Evolutionary conservation across 148 eudicot genomes (phyloP).

Genomic region (Linanthus parryae): DNA sequence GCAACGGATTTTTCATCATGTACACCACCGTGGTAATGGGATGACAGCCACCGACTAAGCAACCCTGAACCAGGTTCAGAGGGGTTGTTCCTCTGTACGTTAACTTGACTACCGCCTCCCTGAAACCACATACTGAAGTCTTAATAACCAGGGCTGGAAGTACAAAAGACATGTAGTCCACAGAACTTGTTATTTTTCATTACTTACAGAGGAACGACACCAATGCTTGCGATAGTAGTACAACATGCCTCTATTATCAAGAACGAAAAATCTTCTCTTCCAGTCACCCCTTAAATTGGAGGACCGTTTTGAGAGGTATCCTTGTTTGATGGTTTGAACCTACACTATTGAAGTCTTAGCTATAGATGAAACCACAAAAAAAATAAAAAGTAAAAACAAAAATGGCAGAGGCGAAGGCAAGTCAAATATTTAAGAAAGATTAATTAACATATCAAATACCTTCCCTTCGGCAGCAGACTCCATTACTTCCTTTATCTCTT

Average conservation of each 20-base stretch:
- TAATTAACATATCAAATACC: constrained; percentile 32
- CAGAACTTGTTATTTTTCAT: constrained; percentile 1
- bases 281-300: constrained; percentile 93
- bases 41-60: constrained; percentile 81
- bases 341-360: constrained; percentile 46
- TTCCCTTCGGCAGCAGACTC: constrained; percentile 80
- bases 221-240: constrained; percentile 93
- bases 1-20: constrained; percentile 81
- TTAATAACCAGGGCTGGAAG: neutral
- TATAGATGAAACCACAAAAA: constrained; percentile 10
- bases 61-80: constrained; percentile 73
- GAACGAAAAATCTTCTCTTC: constrained; percentile 95
- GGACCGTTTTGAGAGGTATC: constrained; percentile 91
- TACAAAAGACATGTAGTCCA: neutral
- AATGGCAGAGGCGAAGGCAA: neutral
- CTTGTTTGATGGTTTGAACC: constrained; percentile 96
- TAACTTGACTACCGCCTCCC: constrained; percentile 28
- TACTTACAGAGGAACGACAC: constrained; percentile 68
- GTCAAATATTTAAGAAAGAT: neutral
- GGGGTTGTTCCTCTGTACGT: constrained; percentile 24
- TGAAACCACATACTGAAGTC: constrained; percentile 13
- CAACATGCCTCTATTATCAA: constrained; percentile 91
- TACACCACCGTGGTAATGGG: constrained; percentile 68
- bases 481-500: constrained; percentile 75
- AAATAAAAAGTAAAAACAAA: constrained; percentile 2